A percentile compares a stretch with the other conserved stretches of the same genome.
These are phyloP conservation scores for Verticillium klebahnii DNA, from an alignment of 2,329 filamentous ascomycete species.

Conservation along the genomic window DNA sequence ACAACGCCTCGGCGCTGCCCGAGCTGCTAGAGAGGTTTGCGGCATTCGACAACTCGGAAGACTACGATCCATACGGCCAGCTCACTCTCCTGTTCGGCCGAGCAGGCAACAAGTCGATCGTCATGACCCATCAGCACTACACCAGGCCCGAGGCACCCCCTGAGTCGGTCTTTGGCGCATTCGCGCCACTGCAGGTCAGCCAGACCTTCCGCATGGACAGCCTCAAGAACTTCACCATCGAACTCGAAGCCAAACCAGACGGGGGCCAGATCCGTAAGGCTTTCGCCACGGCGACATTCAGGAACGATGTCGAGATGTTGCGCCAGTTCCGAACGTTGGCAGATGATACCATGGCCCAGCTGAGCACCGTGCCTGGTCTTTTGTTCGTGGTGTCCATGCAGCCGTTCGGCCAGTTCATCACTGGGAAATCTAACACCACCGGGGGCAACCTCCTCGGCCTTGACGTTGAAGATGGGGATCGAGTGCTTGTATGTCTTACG, in stretches of 20 bases:
- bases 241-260: background rate
- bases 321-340: background rate
- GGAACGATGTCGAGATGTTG: background rate
- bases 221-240: background rate
- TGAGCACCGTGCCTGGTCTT: background rate
- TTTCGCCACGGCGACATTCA: background rate
- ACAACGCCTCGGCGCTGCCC: background rate
- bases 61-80: background rate
- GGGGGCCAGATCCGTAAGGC: background rate
- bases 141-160: background rate
- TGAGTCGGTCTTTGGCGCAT: background rate
- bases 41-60: background rate
- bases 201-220: background rate
- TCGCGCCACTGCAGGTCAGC: background rate
- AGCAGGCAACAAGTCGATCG: background rate
- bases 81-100: background rate
- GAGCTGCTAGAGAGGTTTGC: background rate
- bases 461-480: constrained; percentile 18
- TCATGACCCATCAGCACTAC: background rate
- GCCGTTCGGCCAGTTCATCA: background rate
- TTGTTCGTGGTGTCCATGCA: background rate
- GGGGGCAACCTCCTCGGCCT: constrained; percentile 33
- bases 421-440: constrained; percentile 5
- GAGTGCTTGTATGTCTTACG: constrained; percentile 15
- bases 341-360: background rate